These are phyloP conservation scores for Stromatinia cepivora DNA, from an alignment of 2,329 filamentous ascomycete genomes.

Conservation along the genomic window DNA sequence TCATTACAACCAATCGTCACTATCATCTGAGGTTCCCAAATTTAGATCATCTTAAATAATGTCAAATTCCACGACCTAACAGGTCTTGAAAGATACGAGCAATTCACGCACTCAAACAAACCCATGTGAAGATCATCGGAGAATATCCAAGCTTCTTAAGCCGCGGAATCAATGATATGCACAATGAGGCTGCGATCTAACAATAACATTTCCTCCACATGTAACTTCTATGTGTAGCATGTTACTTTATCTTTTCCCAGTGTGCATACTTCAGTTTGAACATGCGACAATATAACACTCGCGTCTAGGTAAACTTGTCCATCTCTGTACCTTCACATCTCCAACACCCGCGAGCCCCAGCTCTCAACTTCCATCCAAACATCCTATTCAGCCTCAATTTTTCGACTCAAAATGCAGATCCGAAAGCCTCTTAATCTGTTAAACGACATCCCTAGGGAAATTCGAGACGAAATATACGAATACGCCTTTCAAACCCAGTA, in stretches of 20 bases:
- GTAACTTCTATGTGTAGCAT: neutral
- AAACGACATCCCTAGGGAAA: constrained; percentile 14
- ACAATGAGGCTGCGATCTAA: neutral
- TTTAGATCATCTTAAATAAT: neutral
- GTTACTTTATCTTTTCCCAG: neutral
- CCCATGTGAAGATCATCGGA: constrained; percentile 15
- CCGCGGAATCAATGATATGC: neutral
- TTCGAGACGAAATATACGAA: constrained; percentile 22
- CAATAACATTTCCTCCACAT: neutral
- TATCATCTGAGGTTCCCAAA: neutral
- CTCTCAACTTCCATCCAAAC: neutral
- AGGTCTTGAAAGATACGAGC: neutral
- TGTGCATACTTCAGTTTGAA: neutral
- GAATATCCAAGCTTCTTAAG: neutral
- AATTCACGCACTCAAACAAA: neutral
- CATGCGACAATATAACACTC: neutral
- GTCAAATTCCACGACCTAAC: neutral
- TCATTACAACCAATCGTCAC: neutral
- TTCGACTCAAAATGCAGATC: neutral
- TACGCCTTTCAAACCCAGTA: constrained; percentile 14
- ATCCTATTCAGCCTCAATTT: neutral
- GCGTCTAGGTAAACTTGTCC: neutral
- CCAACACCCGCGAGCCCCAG: neutral
- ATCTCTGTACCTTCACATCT: neutral
- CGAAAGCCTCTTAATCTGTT: neutral